Conservation (phyloP, 768 basidiomycete genomes). For the Russula olivacea region DNA sequence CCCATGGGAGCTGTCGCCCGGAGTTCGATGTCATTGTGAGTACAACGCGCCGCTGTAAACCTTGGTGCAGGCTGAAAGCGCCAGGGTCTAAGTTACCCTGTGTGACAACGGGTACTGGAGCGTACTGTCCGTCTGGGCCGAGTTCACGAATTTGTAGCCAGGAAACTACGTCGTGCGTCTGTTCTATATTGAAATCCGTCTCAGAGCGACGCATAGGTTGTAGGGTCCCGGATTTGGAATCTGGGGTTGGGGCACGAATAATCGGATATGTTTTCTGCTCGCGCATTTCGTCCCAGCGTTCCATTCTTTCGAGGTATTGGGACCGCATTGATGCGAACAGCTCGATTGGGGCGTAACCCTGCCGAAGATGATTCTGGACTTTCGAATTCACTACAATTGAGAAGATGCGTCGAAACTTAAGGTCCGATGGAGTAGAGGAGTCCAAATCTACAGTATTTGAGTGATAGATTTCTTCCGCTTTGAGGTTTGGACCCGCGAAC, state of each 20-base stretch:
- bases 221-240: slow-evolving; percentile 39
- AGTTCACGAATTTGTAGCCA: slow-evolving; percentile 86
- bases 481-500: slow-evolving; percentile 64
- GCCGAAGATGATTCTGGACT: slow-evolving; percentile 62
- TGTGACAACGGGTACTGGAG: slow-evolving; percentile 76
- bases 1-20: slow-evolving; percentile 86
- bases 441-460: slow-evolving; percentile 74
- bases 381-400: slow-evolving; percentile 70
- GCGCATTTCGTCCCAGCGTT: slow-evolving; percentile 90
- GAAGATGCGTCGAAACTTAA: slow-evolving; percentile 81
- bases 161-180: slow-evolving; percentile 86
- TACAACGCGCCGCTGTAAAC: slow-evolving; percentile 77
- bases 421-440: slow-evolving; percentile 59
- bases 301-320: slow-evolving; percentile 82
- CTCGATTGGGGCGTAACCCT: slow-evolving; percentile 80
- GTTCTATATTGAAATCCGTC: slow-evolving; percentile 82
- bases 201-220: slow-evolving; percentile 90
- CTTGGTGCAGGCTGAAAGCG: slow-evolving; percentile 86
- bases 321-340: slow-evolving; percentile 81
- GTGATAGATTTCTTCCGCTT: slow-evolving; percentile 77
- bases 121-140: slow-evolving; percentile 75
- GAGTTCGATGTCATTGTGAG: slow-evolving; percentile 81
- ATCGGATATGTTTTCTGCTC: slow-evolving; percentile 55
- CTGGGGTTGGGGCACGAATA: slow-evolving; percentile 26
- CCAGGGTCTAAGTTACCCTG: slow-evolving; percentile 74